Percentiles rank a stretch among this genome's conserved stretches.
Evolutionary conservation across 768 basidiomycete genomes (phyloP).

Genomic region (Coprinopsis marcescibilis): DNA sequence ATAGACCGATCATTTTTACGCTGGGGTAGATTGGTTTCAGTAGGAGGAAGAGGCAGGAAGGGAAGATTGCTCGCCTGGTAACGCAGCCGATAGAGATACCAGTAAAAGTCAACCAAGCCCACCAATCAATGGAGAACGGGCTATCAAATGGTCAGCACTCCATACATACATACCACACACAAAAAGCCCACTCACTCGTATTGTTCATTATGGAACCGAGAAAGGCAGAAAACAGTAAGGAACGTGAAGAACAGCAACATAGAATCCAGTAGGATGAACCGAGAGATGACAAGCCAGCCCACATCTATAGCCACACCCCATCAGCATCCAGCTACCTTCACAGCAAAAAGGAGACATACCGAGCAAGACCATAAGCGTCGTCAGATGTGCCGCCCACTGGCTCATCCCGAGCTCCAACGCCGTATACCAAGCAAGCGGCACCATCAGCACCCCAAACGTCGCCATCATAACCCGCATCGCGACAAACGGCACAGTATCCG

Average conservation of each 20-base stretch:
- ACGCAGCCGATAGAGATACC: conserved; percentile 95
- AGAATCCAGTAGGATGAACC: conserved; percentile 96
- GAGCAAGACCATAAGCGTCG: conserved; percentile 88
- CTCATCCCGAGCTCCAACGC: conserved; percentile 92
- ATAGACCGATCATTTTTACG: conserved; percentile 94
- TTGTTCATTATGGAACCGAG: conserved; percentile 97
- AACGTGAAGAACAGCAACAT: conserved; percentile 99
- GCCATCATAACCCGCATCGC: conserved; percentile 96
- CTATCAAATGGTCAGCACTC: conserved; percentile 33
- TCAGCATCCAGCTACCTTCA: background rate
- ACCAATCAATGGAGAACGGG: conserved; percentile 95
- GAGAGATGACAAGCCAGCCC: conserved; percentile 93
- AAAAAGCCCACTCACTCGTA: conserved; percentile 57
- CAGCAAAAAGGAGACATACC: conserved; percentile 44
- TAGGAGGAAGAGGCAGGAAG: background rate
- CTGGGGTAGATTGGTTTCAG: conserved; percentile 33
- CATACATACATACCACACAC: background rate
- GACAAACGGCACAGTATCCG: conserved; percentile 80
- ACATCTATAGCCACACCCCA: conserved; percentile 55
- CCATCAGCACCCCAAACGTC: conserved; percentile 90
- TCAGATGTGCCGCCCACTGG: conserved; percentile 82
- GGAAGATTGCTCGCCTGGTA: conserved; percentile 54
- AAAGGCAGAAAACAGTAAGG: conserved; percentile 89
- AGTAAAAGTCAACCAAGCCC: conserved; percentile 90
- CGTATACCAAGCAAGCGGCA: conserved; percentile 96